Percentiles rank a stretch among this genome's conserved stretches.
Evolutionary conservation across 1,139 yeast genomes (phyloP).

Genomic region (Fermentozyma sake): DNA sequence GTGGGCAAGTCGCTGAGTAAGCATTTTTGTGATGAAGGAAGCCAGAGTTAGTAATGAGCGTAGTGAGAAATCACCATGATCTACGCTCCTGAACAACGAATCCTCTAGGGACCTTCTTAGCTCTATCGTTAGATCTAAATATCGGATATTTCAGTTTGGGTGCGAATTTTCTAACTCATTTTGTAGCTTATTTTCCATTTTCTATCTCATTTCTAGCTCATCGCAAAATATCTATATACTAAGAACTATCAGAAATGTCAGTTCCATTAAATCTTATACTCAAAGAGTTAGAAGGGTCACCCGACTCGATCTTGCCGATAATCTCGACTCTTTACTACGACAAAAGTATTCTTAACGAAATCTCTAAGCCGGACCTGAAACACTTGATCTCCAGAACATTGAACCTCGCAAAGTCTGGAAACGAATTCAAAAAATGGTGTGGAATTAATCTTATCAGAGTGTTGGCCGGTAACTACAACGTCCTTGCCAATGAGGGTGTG

Average conservation of each 20-base stretch:
- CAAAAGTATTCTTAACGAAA: constrained; percentile 28
- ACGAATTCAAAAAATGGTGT: constrained; percentile 53
- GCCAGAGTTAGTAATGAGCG: too few relatives aligned
- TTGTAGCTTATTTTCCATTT: background rate
- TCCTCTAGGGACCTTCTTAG: too few relatives aligned
- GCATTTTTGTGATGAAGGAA: too few relatives aligned
- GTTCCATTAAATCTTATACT: constrained; percentile 31
- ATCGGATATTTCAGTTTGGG: too few relatives aligned
- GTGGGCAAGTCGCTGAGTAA: too few relatives aligned
- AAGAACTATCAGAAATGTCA: constrained; percentile 25
- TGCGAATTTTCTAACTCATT: too few relatives aligned
- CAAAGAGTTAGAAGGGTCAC: constrained; percentile 31
- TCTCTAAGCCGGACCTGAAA: constrained; percentile 50
- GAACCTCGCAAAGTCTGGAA: constrained; percentile 50
- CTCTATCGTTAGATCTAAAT: too few relatives aligned
- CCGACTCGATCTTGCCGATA: constrained; percentile 32
- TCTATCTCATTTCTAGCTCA: constrained; percentile 2
- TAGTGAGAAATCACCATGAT: too few relatives aligned
- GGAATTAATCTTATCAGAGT: constrained; percentile 56
- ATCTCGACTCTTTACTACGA: constrained; percentile 26
- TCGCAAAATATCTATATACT: too few relatives aligned
- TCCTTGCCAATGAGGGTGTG: constrained; percentile 57
- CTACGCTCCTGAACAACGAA: too few relatives aligned
- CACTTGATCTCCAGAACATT: constrained; percentile 54
- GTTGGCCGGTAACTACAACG: constrained; percentile 46